These are phyloP conservation scores for Pyrrhoderma noxium DNA, from an alignment of 1,284 basidiomycete genomes.

Conservation along the genomic window DNA sequence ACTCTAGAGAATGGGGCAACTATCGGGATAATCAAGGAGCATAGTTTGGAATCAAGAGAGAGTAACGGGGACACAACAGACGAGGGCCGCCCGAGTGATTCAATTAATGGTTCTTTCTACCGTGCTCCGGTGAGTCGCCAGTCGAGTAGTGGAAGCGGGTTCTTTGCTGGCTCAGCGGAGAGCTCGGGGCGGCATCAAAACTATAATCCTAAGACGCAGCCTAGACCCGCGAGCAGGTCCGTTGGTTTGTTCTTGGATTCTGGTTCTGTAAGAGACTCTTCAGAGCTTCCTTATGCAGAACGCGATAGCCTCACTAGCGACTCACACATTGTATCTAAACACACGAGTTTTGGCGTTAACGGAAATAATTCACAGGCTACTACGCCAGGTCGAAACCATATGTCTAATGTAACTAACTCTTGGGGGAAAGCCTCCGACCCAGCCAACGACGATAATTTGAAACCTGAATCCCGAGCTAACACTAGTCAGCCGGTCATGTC, in stretches of 20 bases:
- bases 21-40: neutral
- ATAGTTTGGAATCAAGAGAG: conserved; percentile 1
- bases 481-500: conserved; percentile 9
- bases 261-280: neutral
- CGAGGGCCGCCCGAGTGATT: conserved; percentile 8
- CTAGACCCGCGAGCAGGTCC: conserved; percentile 10
- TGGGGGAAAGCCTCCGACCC: too few species aligned
- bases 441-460: too few species aligned
- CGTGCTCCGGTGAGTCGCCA: conserved; percentile 11
- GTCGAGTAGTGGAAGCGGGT: conserved; percentile 15
- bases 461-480: conserved; percentile 6
- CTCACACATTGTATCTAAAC: conserved; percentile 1
- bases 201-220: conserved; percentile 1
- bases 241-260: conserved; percentile 8
- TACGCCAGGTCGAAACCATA: too few species aligned
- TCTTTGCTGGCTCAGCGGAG: conserved; percentile 13
- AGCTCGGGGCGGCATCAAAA: conserved; percentile 11
- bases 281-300: conserved; percentile 11
- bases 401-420: too few species aligned
- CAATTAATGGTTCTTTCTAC: conserved; percentile 14
- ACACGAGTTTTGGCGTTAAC: neutral
- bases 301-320: conserved; percentile 4
- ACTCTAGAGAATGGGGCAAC: neutral
- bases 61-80: conserved; percentile 9
- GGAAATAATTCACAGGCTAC: neutral